Base-by-base conservation (phyloP, 306 rosid genomes). In the Inga laurina region DNA sequence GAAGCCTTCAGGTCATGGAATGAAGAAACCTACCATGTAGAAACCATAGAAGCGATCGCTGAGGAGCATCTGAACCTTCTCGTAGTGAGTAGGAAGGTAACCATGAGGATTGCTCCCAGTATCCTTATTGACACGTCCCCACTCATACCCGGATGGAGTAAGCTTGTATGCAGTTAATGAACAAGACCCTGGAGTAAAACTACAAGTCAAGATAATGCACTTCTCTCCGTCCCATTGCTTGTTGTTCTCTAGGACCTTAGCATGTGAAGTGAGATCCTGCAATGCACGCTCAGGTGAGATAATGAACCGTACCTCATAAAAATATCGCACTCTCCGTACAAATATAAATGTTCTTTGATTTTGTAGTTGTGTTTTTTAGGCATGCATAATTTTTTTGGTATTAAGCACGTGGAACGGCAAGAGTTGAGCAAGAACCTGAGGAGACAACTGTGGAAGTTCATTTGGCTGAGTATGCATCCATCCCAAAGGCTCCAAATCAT, bases 381-480 rank as follows among this genome's bases (percentile, higher is more conserved):
- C 34, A 24, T 41, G 21, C n/a, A 4, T 35, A 8, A 19, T 37
- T 37, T 1, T 68, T 68, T 3, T 39, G 16, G 49, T 69, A 69
- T 32, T 0, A 8, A 3, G 15, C 45, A 19, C 8, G 32, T 19
- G 74, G 22, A 39, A 62, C 65, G 15, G 57, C 35, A 15, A 24
- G 2, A 34, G 73, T 75, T 46, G 24, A 39, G 78, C 27, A 81
- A 45, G 65, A 78, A 95, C 98, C 98, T 94, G 98, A 21, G 99
- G 97, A 10, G 99, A 94, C 83, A 97, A 86, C 91, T 97, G 99
- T 24, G 98, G 97, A 85, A 97, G 98, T 81, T 94, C 99, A 80
- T 97, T 97, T n/a, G 99, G 99, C 72, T 97, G 99, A 5, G 99
- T 97, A 86, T 97, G 99, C 99, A 97, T 94, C 99, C 99, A 97